Percentiles rank a stretch among this genome's conserved stretches.
Conservation (phyloP, 2,329 filamentous ascomycete species). For the Colletotrichum euphorbiae region DNA sequence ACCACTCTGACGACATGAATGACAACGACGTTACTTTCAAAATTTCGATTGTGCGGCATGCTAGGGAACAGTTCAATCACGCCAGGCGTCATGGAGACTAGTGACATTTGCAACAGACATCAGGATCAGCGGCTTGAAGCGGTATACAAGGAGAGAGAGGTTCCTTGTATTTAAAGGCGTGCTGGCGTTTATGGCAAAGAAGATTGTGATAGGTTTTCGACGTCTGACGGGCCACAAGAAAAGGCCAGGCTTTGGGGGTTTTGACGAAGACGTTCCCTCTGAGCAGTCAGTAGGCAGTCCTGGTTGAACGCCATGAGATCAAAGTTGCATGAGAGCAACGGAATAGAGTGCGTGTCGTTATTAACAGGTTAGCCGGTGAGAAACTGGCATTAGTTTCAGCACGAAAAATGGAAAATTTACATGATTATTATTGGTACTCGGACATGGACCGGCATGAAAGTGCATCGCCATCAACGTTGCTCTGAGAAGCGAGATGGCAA, state of each 20-base stretch:
- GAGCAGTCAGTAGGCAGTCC: neutral
- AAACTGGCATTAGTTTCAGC: neutral
- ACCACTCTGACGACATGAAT: conserved; percentile 35
- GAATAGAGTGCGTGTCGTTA: conserved; percentile 1
- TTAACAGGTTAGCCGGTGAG: neutral
- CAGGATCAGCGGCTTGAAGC: conserved; percentile 16
- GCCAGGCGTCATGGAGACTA: conserved; percentile 35
- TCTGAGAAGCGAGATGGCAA: neutral
- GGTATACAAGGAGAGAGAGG: conserved; percentile 25
- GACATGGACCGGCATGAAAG: neutral
- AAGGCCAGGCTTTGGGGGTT: neutral
- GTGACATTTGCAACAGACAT: conserved; percentile 16
- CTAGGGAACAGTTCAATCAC: conserved; percentile 27
- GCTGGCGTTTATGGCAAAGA: conserved; percentile 28
- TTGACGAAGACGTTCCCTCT: neutral
- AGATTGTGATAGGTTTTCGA: conserved; percentile 21
- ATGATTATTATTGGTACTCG: conserved; percentile 11
- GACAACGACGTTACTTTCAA: conserved; percentile 25
- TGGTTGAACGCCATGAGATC: neutral
- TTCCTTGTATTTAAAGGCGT: conserved; percentile 35
- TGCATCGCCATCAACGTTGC: neutral
- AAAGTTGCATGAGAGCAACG: conserved; percentile 4
- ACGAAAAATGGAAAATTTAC: neutral
- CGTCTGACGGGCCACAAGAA: neutral
- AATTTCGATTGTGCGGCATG: conserved; percentile 22